Percentiles rank a stretch among this genome's conserved stretches.
phyloP scores from a whole-genome alignment of 1,284 basidiomycete genomes.

The Vanrija sp. region DNA sequence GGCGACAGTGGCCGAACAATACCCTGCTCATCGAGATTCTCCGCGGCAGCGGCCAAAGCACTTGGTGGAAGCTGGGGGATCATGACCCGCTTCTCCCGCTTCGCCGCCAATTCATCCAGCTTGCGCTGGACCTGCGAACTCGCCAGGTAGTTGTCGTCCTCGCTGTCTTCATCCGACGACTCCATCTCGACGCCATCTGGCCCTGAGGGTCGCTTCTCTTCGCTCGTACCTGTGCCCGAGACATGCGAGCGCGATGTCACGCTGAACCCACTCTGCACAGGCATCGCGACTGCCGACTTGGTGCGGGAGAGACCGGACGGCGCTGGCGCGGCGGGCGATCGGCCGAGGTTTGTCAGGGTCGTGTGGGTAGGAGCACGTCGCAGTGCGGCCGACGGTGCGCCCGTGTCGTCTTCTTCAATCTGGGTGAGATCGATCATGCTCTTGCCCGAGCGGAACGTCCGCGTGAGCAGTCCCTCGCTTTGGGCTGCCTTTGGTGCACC shows the following conservation, averaged over 20 bases:
- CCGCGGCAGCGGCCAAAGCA: background rate
- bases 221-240: constrained; percentile 5
- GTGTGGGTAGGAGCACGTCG: constrained; percentile 34
- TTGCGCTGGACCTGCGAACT: constrained; percentile 35
- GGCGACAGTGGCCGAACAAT: constrained; percentile 36
- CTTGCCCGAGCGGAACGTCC: constrained; percentile 37
- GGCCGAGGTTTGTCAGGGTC: constrained; percentile 24
- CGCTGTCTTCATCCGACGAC: constrained; percentile 34
- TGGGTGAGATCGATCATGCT: constrained; percentile 42
- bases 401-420: constrained; percentile 1
- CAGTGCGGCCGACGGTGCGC: constrained; percentile 6
- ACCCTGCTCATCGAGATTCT: constrained; percentile 24
- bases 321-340: constrained; percentile 25
- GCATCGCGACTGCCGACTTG: constrained; percentile 44
- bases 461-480: constrained; percentile 33
- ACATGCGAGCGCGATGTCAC: constrained; percentile 24
- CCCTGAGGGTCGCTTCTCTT: constrained; percentile 1
- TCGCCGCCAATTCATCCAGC: constrained; percentile 33
- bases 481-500: constrained; percentile 7
- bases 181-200: constrained; percentile 31
- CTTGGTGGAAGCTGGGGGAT: constrained; percentile 1
- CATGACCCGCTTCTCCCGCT: constrained; percentile 16
- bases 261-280: constrained; percentile 41
- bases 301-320: constrained; percentile 25
- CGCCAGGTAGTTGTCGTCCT: constrained; percentile 35